phyloP scores from a whole-genome alignment of 257 asterid species.

The Cruciata laevipes region DNA sequence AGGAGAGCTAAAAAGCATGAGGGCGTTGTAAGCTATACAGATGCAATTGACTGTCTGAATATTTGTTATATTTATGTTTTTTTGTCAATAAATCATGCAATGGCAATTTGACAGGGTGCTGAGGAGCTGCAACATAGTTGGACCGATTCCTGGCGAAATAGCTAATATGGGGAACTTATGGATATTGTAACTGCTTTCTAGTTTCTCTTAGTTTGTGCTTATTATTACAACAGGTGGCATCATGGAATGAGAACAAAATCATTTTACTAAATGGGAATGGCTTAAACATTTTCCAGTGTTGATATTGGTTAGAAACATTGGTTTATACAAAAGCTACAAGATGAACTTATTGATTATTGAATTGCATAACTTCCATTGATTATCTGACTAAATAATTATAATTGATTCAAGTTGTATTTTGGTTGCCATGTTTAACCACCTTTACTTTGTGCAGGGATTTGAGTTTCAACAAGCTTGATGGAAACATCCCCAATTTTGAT shows the following conservation, averaged over 20 bases:
- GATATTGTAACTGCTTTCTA: conserved; percentile 25
- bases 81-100: not conserved
- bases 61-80: not conserved
- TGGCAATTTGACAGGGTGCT: conserved; percentile 37
- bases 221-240: not conserved
- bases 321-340: too few relatives aligned
- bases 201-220: not conserved
- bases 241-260: not conserved
- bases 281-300: not conserved
- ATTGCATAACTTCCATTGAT: too few relatives aligned
- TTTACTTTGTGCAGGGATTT: conserved; percentile 39
- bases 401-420: not conserved
- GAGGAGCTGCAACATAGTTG: conserved; percentile 53
- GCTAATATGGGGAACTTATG: conserved; percentile 19
- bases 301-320: too few relatives aligned
- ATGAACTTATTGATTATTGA: too few relatives aligned
- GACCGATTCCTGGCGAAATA: conserved; percentile 35
- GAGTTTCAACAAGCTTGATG: conserved; percentile 52
- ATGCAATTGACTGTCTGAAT: not conserved
- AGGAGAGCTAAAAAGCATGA: conserved; percentile 29
- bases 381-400: not conserved
- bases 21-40: conserved; percentile 32
- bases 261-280: not conserved
- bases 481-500: conserved; percentile 36
- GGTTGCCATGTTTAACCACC: not conserved